These are phyloP conservation scores for Annulohypoxylon stygium DNA, from an alignment of 495 filamentous ascomycete species.

Conservation along the genomic window DNA sequence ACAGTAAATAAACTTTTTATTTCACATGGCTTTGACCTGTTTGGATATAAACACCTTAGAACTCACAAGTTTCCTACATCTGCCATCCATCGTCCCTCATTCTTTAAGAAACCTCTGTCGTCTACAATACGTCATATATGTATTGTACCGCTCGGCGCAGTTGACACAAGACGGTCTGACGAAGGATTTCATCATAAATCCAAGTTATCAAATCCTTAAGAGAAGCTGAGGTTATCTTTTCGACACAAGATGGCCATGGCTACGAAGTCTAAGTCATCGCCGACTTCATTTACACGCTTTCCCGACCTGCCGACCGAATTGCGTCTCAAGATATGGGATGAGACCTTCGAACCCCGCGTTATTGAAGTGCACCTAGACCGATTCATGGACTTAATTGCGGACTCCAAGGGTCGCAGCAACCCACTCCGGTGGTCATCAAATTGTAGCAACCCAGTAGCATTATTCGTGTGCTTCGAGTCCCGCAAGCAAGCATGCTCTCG, in stretches of 20 bases:
- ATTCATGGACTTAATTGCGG: background rate
- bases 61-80: too few relatives aligned
- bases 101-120: too few relatives aligned
- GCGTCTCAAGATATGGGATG: constrained; percentile 54
- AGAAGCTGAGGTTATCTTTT: background rate
- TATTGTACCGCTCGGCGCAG: too few relatives aligned
- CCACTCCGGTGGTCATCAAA: constrained; percentile 48
- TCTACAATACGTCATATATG: too few relatives aligned
- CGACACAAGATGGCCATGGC: background rate
- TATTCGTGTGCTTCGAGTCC: constrained; percentile 51
- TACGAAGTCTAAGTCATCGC: background rate
- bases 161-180: background rate
- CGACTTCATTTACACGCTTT: constrained; percentile 46
- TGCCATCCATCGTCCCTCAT: too few relatives aligned
- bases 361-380: constrained; percentile 52
- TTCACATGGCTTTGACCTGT: too few relatives aligned
- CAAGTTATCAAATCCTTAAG: too few relatives aligned
- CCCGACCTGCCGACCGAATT: constrained; percentile 54
- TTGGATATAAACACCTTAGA: too few relatives aligned
- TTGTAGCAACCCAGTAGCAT: constrained; percentile 51
- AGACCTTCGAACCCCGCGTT: constrained; percentile 49
- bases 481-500: constrained; percentile 48
- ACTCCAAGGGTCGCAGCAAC: background rate
- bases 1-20: too few relatives aligned
- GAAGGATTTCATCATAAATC: background rate